phyloP scores from a whole-genome alignment of 1,139 yeast species.

The Kazachstania sp. region DNA sequence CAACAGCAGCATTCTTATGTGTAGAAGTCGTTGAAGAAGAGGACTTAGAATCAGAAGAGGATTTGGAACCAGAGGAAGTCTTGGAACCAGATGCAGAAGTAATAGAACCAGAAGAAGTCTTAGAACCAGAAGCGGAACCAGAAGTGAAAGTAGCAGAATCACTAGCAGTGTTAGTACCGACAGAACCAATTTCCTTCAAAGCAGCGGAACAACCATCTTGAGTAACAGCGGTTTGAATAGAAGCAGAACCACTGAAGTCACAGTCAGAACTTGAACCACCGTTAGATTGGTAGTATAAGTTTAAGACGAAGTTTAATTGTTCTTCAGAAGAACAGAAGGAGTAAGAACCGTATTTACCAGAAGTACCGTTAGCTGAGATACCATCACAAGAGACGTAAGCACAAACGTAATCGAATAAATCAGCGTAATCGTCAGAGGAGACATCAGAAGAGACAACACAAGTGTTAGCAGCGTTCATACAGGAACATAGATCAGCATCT shows the following conservation, averaged over 20 bases:
- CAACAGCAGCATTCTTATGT: neutral
- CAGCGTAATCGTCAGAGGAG: slow-evolving; percentile 44
- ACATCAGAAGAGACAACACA: slow-evolving; percentile 51
- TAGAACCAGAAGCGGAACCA: slow-evolving; percentile 3
- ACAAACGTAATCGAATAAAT: slow-evolving; percentile 51
- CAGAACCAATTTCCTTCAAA: slow-evolving; percentile 33
- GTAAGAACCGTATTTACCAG: slow-evolving; percentile 55
- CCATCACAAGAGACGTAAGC: slow-evolving; percentile 44
- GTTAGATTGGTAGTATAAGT: slow-evolving; percentile 52
- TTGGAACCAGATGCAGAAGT: slow-evolving; percentile 2
- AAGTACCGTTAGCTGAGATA: slow-evolving; percentile 50
- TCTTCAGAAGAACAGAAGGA: slow-evolving; percentile 59
- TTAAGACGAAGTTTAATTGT: slow-evolving; percentile 53
- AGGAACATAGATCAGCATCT: slow-evolving; percentile 50
- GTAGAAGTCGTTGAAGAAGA: slow-evolving; percentile 2
- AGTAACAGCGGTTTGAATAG: slow-evolving; percentile 40
- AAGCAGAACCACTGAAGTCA: slow-evolving; percentile 60
- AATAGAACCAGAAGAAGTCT: slow-evolving; percentile 2
- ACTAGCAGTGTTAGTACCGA: slow-evolving; percentile 32
- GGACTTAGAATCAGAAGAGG: slow-evolving; percentile 3
- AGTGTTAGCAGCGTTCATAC: slow-evolving; percentile 42
- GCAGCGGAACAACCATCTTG: slow-evolving; percentile 50
- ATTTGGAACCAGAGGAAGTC: slow-evolving; percentile 1
- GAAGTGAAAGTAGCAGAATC: slow-evolving; percentile 2
- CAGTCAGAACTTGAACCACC: slow-evolving; percentile 45